Base-by-base conservation (phyloP, 2,329 filamentous ascomycete species). In the Trichoderma hamatum region DNA sequence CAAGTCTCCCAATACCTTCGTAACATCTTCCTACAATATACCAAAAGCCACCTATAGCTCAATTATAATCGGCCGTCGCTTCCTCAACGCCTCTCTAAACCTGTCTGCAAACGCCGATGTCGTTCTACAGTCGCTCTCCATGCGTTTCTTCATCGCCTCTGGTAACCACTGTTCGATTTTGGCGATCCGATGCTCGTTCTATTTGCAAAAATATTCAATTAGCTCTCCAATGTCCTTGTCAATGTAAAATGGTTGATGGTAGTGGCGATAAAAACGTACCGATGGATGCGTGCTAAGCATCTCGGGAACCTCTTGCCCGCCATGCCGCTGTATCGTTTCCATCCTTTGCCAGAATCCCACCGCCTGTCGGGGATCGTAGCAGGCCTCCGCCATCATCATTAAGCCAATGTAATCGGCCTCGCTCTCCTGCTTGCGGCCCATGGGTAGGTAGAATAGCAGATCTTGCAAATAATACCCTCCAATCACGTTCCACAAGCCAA, bases 401-500 rank as follows among this genome's bases (percentile, higher is more conserved):
- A 94, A 79, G 0, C 92, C 92, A 59, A 94, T 93, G 74, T 92
- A 92, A 75, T 95, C 92, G 0, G 92, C 92, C 80, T 95, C 92
- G 60, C 84, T 88, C 82, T 92, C 92, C 80, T 94, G 91, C 75
- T 85, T 86, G 60, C 92, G 83, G 58, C 87, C 88, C 77, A 91
- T 92, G 1, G 92, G 92, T 70, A 86, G 82, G 60, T 83, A 84
- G 75, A 93, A 88, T n/a, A 90, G 84, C 19, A 92, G 77, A 62
- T 92, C 85, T 32, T 91, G 80, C 26, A 90, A 66, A 75, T 81
- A 70, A 69, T 75, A 77, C 2, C 85, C 79, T 2, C 84, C 81
- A 24, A 86, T 73, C 5, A 84, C 76, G 14, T 78, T 83, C 76
- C 80, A 81, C n/a, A 81, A 70, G 2, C 73, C 76, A 43, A 80